Evolutionary conservation across 2,329 filamentous ascomycete species (phyloP), one percentile per base, ranked within the genome.

Genomic region (Emmonsiellopsis sp.): DNA sequence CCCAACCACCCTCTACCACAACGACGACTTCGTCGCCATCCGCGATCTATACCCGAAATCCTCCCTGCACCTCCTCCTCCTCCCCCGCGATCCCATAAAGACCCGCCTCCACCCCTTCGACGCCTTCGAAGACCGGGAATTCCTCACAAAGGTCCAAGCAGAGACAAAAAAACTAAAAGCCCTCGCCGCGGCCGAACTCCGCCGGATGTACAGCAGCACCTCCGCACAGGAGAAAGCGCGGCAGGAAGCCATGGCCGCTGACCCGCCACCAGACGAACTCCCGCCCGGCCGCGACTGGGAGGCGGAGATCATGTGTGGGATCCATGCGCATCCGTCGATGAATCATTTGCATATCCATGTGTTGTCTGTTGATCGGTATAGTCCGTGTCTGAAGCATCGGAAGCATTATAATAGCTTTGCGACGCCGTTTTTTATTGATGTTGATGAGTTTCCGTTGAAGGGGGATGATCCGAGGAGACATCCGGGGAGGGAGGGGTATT

Each of bases 371-470:
- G 93, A 98, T 66, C 85, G 88, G 77, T 77, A 82, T 61, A 89
- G 85, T 39, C 77, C 80, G 9, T 78, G 77, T 45, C 60, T 96
- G 69, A 88, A 85, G 71, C 84, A 92, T 65, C 78, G 83, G 58
- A 92, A 90, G 67, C 93, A 97, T 71, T 97, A 96, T 71, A 88
- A 93, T 65, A 93, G 87, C 58, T 97, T 97, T 71, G 83, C 81
- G 34, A 94, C 91, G 51, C 80, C 81, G 3, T 98, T 97, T 67
- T 81, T 98, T 21, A 80, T 97, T 10, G 76, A 79, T 13, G 63
- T 97, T 31, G 83, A 83, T 21, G 87, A 91, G 55, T 92, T 96
- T 49, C 92, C 93, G 4, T 71, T 97, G 33, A 75, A 77, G 0
- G 57, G 73, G 31, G 80, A 84, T 52, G 88, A 94, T 66, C 68